Percentiles rank a stretch among this genome's conserved stretches.
Conservation (phyloP, 2,329 filamentous ascomycete genomes). For the Fusarium sp. region DNA sequence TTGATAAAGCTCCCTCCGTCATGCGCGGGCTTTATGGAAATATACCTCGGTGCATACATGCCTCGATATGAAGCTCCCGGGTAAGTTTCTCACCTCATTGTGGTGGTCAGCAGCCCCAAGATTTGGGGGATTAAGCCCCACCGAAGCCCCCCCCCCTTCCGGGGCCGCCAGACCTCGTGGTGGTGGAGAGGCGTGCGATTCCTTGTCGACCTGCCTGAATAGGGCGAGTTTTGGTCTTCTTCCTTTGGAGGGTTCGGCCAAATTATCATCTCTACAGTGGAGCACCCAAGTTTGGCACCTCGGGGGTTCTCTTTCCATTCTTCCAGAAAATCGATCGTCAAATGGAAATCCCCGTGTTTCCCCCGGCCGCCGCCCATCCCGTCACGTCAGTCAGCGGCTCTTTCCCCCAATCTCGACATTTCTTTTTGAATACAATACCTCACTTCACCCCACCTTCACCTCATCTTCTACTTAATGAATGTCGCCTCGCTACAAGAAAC, state of each 20-base stretch:
- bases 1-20: too few relatives aligned
- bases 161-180: background rate
- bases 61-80: constrained; percentile 12
- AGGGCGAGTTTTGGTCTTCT: constrained; percentile 15
- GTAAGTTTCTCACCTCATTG: constrained; percentile 7
- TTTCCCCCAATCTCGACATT: background rate
- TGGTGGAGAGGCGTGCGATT: background rate
- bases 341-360: constrained; percentile 21
- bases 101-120: constrained; percentile 18
- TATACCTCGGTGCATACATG: too few relatives aligned
- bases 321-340: constrained; percentile 40
- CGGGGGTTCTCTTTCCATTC: constrained; percentile 32
- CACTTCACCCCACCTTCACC: background rate
- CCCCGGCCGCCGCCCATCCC: constrained; percentile 10
- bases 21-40: background rate
- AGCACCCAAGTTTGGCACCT: background rate
- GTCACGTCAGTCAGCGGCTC: background rate
- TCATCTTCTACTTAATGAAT: background rate
- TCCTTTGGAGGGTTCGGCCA: constrained; percentile 2
- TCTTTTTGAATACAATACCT: background rate
- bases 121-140: constrained; percentile 2
- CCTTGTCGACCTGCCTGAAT: constrained; percentile 38
- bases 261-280: background rate
- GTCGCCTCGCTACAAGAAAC: background rate
- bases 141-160: background rate